Evolutionary conservation across 441 rosid species (phyloP), one percentile per base, ranked within the genome.

Genomic region (Pelargonium australe): DNA sequence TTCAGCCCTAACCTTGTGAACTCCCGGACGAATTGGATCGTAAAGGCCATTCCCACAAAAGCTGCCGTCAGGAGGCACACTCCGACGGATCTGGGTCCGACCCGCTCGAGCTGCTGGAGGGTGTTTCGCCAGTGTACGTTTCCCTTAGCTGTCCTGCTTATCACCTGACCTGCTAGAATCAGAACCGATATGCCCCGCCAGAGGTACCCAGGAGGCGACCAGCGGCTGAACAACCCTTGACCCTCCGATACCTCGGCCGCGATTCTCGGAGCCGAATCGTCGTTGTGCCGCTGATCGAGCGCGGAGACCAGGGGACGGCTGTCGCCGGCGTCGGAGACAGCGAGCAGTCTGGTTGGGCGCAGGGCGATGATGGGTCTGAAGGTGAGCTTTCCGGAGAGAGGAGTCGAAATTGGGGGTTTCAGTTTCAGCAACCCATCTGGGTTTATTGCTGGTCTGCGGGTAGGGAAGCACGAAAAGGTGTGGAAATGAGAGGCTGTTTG

Each of bases 41-140:
- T 74, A 65, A 74, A 74, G n/a, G 73, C 77, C 77, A 74, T 74
- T 45, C 77, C 77, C 4, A 74, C 77, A 64, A 74, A 74, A n/a
- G 77, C 77, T 23, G 73, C 53, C 51, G 77, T 74, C 57, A 74
- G 45, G 25, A 74, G 69, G 65, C 77, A 74, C 13, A 74, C 77
- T 5, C 77, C 77, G 19, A 74, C 73, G 8, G 77, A 74, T 70
- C 60, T 73, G 0, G 77, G 77, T 17, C 77, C 77, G n/a, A 74
- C 77, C 37, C 77, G 62, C 63, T 74, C 77, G 37, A 74, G 70
- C 72, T 74, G 77, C 45, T 69, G 77, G 23, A 74, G 77, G 57
- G 77, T 74, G 69, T 74, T 74, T 49, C 63, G 69, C 77, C 77
- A 69, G 58, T 74, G 73, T 23, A 74, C 20, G 43, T 74, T 74